Percentiles rank a stretch among this genome's conserved stretches.
These are phyloP conservation scores for Backusella circina DNA, from an alignment of 192 early-diverging fungal genomes.

Conservation along the genomic window DNA sequence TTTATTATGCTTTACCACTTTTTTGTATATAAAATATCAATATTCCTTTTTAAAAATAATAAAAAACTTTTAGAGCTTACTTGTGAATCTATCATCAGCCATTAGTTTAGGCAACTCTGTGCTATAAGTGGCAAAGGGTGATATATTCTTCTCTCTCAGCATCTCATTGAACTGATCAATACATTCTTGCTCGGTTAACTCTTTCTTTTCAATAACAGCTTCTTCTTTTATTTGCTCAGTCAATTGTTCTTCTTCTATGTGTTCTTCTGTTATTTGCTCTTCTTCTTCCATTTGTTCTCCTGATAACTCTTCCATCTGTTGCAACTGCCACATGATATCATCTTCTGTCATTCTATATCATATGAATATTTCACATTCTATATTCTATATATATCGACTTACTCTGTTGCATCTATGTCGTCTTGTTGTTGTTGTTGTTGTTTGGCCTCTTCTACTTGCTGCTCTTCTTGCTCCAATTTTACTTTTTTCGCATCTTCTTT, in stretches of 20 bases:
- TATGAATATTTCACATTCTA: neutral
- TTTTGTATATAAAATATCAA: neutral
- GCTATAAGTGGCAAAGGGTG: constrained; percentile 76
- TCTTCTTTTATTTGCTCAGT: constrained; percentile 23
- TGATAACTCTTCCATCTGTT: constrained; percentile 37
- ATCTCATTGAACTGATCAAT: constrained; percentile 45
- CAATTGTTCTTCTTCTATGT: constrained; percentile 11
- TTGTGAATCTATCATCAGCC: constrained; percentile 54
- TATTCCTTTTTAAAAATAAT: neutral
- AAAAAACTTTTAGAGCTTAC: constrained; percentile 36
- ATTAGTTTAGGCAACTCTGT: constrained; percentile 65
- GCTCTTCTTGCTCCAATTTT: constrained; percentile 9
- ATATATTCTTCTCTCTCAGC: constrained; percentile 65
- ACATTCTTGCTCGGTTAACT: constrained; percentile 34
- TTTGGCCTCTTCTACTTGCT: constrained; percentile 7
- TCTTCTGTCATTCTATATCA: constrained; percentile 56
- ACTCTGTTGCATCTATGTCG: constrained; percentile 28
- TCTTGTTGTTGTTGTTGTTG: constrained; percentile 19
- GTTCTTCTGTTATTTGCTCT: constrained; percentile 12
- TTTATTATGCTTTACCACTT: constrained; percentile 49
- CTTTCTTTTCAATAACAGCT: constrained; percentile 20
- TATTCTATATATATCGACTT: too few relatives aligned
- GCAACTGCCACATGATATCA: constrained; percentile 58
- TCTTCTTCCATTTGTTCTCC: constrained; percentile 6
- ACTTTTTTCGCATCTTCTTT: constrained; percentile 7